Evolutionary conservation across 805 yeast genomes (phyloP), one percentile per base, ranked within the genome.

Genomic region (Starmerella davenportii): DNA sequence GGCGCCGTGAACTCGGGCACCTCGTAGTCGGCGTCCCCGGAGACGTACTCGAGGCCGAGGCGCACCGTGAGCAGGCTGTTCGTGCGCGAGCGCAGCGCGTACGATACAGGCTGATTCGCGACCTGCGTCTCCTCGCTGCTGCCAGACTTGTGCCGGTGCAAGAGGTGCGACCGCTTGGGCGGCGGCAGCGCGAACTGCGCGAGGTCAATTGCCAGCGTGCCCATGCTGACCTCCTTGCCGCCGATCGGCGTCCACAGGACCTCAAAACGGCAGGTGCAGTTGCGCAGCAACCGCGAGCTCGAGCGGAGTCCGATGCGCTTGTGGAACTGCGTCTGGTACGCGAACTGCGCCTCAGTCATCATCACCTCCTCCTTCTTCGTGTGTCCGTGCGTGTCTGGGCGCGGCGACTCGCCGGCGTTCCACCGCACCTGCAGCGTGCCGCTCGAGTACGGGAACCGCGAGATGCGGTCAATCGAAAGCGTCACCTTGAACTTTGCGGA

Each of bases 391-490:
- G 65, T 48, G n/a, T 62, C 63, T n/a, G 62, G 58, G 32, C 59
- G 47, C 38, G 61, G 35, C 3, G 70, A 60, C 44, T 77, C 82
- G 39, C 65, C 63, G 8, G 79, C 60, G 33, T 62, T 63, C 68
- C 85, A 68, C 41, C 74, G 72, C 16, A 82, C 69, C 45, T 57
- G 73, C 48, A 87, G 73, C 28, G 62, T 53, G 0, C 93, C 93
- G 2, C 73, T 62, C 1, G 76, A 64, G 47, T 79, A 84, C 1
- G 96, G 96, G 21, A 87, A 69, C 51, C 85, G 85, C n/a, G 76
- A 67, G 35, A 87, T 61, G 45, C 80, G 92, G 39, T 70, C 68
- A 35, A 84, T 66, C 15, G 66, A 56, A 21, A 81, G 58, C 17
- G 63, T 55, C 30, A 81, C 63, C 36, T 69, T 60, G 56, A 80